Base-by-base conservation (phyloP, 768 basidiomycete genomes). In the Leucosporidium yakuticum region DNA sequence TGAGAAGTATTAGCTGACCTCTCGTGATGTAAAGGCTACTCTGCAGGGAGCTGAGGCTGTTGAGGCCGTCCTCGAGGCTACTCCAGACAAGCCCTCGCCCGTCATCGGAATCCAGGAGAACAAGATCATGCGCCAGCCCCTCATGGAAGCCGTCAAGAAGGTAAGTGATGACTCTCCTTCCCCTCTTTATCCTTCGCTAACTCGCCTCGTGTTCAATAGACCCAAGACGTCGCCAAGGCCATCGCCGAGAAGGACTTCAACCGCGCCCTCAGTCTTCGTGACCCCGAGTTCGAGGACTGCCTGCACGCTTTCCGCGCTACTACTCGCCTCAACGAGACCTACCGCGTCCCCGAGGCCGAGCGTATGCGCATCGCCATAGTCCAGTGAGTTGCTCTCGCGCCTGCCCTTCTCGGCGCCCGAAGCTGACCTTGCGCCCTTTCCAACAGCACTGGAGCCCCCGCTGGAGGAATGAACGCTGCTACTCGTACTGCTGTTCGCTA, bases 401-500 rank as follows among this genome's bases (percentile, higher is more conserved):
- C 17, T 9, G 20, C 21, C 4, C 56, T 19, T 59, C 56, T 29
- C 27, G 44, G 4, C 25, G 14, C 21, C 27, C 31, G 31, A 6
- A n/a, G 34, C 51, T 34, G 31, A 58, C 21, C 49, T 59, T 53
- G 6, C 25, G 21, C 39, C 19, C 48, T 62, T 34, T 5, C 23
- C 44, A 54, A 48, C 73, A 95, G 93, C 76, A 87, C 93, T 76
- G 95, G 96, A 60, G 96, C 96, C 1, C 95, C 96, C 7, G 96
- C 96, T 3, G 95, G 95, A 56, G 96, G 96, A 14, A 97, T 98
- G 91, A 98, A 98, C 77, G 94, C 96, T 2, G 96, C 95, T 0
- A 96, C 92, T 1, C 89, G 95, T 51, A 88, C 93, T 32, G 92
- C 91, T 9, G 92, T 90, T 27, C 88, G 96, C 17, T 97, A 92